phyloP scores from a whole-genome alignment of 495 filamentous ascomycete genomes.

The Rusavskia elegans region DNA sequence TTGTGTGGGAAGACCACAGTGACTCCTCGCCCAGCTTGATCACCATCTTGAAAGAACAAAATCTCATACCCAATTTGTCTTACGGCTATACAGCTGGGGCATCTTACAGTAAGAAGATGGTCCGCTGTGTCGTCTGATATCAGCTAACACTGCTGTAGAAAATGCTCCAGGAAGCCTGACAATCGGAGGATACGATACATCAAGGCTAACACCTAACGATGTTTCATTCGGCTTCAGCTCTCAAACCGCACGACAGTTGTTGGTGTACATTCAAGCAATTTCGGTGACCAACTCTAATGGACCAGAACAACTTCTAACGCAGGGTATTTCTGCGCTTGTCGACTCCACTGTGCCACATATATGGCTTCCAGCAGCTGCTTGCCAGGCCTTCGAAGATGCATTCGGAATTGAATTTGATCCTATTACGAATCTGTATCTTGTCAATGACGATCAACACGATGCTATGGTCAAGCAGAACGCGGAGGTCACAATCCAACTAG shows the following conservation, averaged over 20 bases:
- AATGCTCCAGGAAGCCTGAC: slow-evolving; percentile 30
- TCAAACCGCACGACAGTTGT: slow-evolving; percentile 27
- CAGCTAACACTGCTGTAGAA: slow-evolving; percentile 1
- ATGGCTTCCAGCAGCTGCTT: slow-evolving; percentile 43
- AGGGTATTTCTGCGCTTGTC: slow-evolving; percentile 35
- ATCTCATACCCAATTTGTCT: slow-evolving; percentile 37
- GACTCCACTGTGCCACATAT: slow-evolving; percentile 49
- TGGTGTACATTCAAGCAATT: slow-evolving; percentile 34
- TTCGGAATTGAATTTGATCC: slow-evolving; percentile 34
- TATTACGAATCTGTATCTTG: slow-evolving; percentile 29
- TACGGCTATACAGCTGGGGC: slow-evolving; percentile 52
- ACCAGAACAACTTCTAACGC: slow-evolving; percentile 20
- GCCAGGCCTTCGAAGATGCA: slow-evolving; percentile 36
- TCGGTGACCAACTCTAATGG: slow-evolving; percentile 20
- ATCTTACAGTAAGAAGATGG: slow-evolving; percentile 29
- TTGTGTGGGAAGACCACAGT: slow-evolving; percentile 18
- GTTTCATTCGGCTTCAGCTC: slow-evolving; percentile 33
- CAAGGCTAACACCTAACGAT: slow-evolving; percentile 35
- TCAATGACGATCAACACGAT: slow-evolving; percentile 30
- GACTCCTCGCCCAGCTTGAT: slow-evolving; percentile 32
- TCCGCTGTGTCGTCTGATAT: neutral
- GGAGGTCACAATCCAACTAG: slow-evolving; percentile 32
- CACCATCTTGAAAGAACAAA: slow-evolving; percentile 28
- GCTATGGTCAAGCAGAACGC: slow-evolving; percentile 28
- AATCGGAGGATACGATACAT: slow-evolving; percentile 44